phyloP scores from a whole-genome alignment of 257 asterid species.

The Solanum rostratum region DNA sequence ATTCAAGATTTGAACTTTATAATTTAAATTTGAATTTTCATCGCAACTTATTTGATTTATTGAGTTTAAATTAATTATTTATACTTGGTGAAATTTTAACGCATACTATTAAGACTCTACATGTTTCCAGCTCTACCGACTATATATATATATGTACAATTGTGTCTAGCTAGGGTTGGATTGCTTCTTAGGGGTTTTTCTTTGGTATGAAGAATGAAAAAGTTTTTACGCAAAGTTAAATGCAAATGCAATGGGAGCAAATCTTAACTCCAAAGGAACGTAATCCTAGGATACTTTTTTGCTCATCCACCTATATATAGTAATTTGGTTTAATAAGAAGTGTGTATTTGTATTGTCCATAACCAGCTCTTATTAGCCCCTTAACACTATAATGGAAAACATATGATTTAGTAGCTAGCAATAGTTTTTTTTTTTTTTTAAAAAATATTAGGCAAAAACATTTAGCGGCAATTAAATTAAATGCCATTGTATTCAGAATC shows the following conservation, averaged over 20 bases:
- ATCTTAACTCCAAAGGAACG: constrained; percentile 1
- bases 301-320: background rate
- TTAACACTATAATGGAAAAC: too few relatives aligned
- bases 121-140: background rate
- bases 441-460: too few relatives aligned
- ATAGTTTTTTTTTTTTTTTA: too few relatives aligned
- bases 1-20: background rate
- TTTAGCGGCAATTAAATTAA: too few relatives aligned
- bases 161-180: background rate
- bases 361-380: background rate
- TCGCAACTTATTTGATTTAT: background rate
- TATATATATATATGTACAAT: background rate
- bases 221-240: background rate
- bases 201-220: background rate
- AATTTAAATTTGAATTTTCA: background rate
- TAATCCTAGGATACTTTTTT: background rate
- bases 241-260: background rate
- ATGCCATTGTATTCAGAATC: too few relatives aligned
- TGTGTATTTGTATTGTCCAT: background rate
- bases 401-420: too few relatives aligned
- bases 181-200: background rate
- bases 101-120: background rate
- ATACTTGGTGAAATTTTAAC: background rate
- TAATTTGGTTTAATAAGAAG: background rate
- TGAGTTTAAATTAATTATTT: background rate